Conservation (phyloP, 345 rosid genomes). For the Gossypium australe region DNA sequence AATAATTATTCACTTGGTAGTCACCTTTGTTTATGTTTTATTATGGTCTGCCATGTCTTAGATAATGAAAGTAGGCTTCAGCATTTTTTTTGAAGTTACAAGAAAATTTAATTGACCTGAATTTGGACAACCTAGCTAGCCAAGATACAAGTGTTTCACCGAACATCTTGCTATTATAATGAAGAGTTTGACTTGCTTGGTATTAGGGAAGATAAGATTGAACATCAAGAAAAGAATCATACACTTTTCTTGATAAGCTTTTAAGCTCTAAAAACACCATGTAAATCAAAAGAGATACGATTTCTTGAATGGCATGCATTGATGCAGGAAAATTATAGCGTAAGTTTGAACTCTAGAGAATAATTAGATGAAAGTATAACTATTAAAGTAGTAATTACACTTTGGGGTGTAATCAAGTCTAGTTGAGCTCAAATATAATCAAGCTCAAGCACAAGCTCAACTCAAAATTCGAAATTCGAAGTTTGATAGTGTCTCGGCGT, state of each 20-base stretch:
- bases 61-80: background rate
- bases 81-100: too few relatives aligned
- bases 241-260: constrained; percentile 39
- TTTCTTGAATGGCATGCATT: constrained; percentile 39
- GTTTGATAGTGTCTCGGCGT: too few relatives aligned
- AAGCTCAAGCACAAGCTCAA: too few relatives aligned
- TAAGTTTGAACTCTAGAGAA: too few relatives aligned
- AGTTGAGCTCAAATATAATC: too few relatives aligned
- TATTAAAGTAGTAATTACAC: too few relatives aligned
- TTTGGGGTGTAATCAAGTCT: too few relatives aligned
- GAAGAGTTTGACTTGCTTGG: background rate
- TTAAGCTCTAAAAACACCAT: constrained; percentile 40
- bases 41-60: background rate
- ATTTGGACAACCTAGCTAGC: background rate
- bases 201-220: constrained; percentile 21
- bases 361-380: too few relatives aligned
- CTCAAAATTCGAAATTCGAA: too few relatives aligned
- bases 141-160: background rate
- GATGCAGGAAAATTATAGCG: constrained; percentile 23
- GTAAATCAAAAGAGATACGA: constrained; percentile 40
- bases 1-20: too few relatives aligned
- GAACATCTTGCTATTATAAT: background rate
- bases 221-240: constrained; percentile 30
- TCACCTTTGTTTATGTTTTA: background rate
- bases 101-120: background rate